These are phyloP conservation scores for Anthracocystis setariae DNA, from an alignment of 1,284 basidiomycete species.

Conservation along the genomic window DNA sequence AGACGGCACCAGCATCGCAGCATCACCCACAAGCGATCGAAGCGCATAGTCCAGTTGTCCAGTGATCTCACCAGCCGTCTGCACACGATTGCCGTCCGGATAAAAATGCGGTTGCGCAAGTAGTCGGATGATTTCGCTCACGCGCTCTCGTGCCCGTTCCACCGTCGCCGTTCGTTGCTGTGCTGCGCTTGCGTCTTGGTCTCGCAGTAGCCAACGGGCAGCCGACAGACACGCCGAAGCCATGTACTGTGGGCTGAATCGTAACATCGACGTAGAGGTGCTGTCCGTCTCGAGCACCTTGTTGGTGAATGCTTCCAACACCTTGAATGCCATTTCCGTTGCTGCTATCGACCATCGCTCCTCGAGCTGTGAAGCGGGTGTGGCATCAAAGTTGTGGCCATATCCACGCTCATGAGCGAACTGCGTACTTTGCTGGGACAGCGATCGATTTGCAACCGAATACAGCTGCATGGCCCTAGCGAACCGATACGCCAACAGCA, in stretches of 20 bases:
- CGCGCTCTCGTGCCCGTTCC: constrained; percentile 9
- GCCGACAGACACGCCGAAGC: constrained; percentile 18
- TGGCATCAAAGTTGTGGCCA: background rate
- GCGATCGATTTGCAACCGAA: background rate
- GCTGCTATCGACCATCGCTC: constrained; percentile 13
- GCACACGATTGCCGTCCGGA: constrained; percentile 30
- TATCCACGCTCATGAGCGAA: background rate
- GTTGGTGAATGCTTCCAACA: constrained; percentile 19
- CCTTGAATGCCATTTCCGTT: constrained; percentile 24
- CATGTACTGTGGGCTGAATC: constrained; percentile 38
- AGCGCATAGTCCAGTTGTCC: constrained; percentile 32
- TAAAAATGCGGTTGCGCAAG: constrained; percentile 35
- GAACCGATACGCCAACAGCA: constrained; percentile 20
- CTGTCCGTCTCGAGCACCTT: constrained; percentile 29
- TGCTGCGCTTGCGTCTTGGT: background rate
- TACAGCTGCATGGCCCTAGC: constrained; percentile 16
- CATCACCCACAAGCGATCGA: constrained; percentile 27
- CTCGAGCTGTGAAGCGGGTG: constrained; percentile 6
- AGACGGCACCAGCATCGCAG: constrained; percentile 6
- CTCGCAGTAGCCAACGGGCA: constrained; percentile 20
- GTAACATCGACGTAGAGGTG: constrained; percentile 18
- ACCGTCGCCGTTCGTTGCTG: background rate
- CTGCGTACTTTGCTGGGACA: background rate
- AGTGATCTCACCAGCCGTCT: constrained; percentile 16
- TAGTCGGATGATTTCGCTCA: constrained; percentile 21